Percentiles rank a stretch among this genome's conserved stretches.
Conservation (phyloP, 2,329 filamentous ascomycete species). For the Gyromitra esculenta region DNA sequence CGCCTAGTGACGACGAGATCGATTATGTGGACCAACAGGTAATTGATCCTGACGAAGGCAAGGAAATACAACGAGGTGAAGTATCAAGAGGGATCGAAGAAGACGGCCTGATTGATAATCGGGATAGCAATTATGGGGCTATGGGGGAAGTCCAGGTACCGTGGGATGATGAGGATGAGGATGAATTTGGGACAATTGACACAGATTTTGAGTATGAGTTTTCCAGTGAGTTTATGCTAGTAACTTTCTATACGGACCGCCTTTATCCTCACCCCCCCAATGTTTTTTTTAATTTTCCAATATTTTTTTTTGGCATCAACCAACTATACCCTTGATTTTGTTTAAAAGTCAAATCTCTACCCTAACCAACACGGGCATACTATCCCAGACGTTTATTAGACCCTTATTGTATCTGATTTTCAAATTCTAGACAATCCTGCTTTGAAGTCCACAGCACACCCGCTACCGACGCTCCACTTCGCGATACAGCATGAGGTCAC, state of each 20-base stretch:
- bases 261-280: not conserved
- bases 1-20: not conserved
- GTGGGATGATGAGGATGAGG: conserved; percentile 25
- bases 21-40: not conserved
- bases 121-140: not conserved
- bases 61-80: not conserved
- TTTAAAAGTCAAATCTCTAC: not conserved
- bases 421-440: conserved; percentile 10
- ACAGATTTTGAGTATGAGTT: conserved; percentile 16
- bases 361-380: not conserved
- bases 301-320: not conserved
- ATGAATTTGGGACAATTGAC: conserved; percentile 36
- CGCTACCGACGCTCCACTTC: conserved; percentile 41
- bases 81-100: not conserved
- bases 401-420: conserved; percentile 20
- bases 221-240: conserved; percentile 15
- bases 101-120: not conserved
- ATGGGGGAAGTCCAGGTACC: not conserved
- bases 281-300: not conserved
- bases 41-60: not conserved
- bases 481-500: conserved; percentile 54
- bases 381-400: not conserved
- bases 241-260: not conserved
- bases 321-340: not conserved
- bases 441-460: conserved; percentile 28